Evolutionary conservation across 2,329 filamentous ascomycete genomes (phyloP).

Genomic region (Neodidymelliopsis sp.): DNA sequence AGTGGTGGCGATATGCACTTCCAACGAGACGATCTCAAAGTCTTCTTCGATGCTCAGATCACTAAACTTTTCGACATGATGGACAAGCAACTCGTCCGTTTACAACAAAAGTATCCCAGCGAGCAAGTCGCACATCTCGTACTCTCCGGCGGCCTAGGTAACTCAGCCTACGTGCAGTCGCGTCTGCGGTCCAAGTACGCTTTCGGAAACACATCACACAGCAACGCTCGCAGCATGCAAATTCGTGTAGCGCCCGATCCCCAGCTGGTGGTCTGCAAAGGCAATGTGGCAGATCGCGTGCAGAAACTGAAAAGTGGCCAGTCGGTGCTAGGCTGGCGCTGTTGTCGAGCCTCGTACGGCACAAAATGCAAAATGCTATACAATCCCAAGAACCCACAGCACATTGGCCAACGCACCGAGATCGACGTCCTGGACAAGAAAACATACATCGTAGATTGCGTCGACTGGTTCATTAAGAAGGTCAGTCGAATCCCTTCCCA

Average conservation of each 20-base stretch:
- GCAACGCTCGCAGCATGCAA: conserved; percentile 23
- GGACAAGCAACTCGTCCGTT: conserved; percentile 38
- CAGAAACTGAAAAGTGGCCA: conserved; percentile 51
- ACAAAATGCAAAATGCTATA: conserved; percentile 49
- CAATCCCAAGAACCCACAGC: conserved; percentile 44
- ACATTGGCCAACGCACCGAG: conserved; percentile 32
- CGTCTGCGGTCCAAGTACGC: conserved; percentile 46
- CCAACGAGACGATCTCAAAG: conserved; percentile 34
- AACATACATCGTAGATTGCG: conserved; percentile 45
- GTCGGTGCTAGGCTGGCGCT: conserved; percentile 54
- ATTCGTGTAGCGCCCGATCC: conserved; percentile 56
- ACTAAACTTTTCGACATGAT: conserved; percentile 40
- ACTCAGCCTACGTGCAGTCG: conserved; percentile 52
- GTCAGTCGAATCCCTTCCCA: conserved; percentile 3
- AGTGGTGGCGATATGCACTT: conserved; percentile 31
- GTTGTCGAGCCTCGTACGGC: conserved; percentile 48
- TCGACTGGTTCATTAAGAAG: conserved; percentile 50
- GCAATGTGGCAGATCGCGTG: conserved; percentile 61
- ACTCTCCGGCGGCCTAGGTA: conserved; percentile 54
- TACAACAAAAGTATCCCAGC: conserved; percentile 39
- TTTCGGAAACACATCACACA: conserved; percentile 18
- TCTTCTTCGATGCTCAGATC: conserved; percentile 29
- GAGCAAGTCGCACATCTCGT: conserved; percentile 47
- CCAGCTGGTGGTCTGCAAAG: conserved; percentile 63
- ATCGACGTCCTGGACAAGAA: conserved; percentile 46